phyloP scores from a whole-genome alignment of 805 yeast genomes.

The Sugiyamaella qingdaonensis region DNA sequence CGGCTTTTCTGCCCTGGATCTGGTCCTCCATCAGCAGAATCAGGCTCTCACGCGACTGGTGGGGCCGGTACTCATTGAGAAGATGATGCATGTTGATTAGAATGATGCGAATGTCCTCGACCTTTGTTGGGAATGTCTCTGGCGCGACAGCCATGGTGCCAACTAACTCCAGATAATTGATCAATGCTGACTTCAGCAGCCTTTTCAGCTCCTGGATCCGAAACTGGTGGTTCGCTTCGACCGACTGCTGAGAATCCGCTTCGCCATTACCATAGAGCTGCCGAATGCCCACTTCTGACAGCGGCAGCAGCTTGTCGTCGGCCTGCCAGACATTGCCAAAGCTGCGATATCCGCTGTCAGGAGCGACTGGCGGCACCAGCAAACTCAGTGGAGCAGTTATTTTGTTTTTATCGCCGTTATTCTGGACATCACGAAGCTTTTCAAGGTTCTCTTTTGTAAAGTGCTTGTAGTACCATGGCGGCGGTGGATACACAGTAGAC shows the following conservation, averaged over 20 bases:
- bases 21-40: slow-evolving; percentile 69
- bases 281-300: slow-evolving; percentile 70
- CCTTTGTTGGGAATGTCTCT: slow-evolving; percentile 51
- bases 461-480: slow-evolving; percentile 75
- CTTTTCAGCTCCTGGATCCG: slow-evolving; percentile 74
- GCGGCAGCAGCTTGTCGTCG: slow-evolving; percentile 67
- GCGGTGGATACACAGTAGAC: slow-evolving; percentile 87
- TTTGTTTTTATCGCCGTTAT: not conserved
- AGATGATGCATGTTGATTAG: slow-evolving; percentile 88
- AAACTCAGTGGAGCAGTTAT: slow-evolving; percentile 19
- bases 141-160: slow-evolving; percentile 78
- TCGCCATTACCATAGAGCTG: slow-evolving; percentile 52
- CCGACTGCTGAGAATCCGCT: slow-evolving; percentile 21
- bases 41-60: slow-evolving; percentile 87
- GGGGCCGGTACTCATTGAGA: slow-evolving; percentile 88
- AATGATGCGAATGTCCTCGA: slow-evolving; percentile 75
- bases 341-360: slow-evolving; percentile 53
- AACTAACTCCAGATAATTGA: slow-evolving; percentile 76
- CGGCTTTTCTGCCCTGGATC: slow-evolving; percentile 36
- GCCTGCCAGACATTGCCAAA: slow-evolving; percentile 89
- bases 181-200: slow-evolving; percentile 68
- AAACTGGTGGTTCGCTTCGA: slow-evolving; percentile 43
- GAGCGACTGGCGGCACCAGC: slow-evolving; percentile 34
- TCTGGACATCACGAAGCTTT: slow-evolving; percentile 33
- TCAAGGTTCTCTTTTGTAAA: slow-evolving; percentile 68